A percentile compares a stretch with the other conserved stretches of the same genome.
Conservation (phyloP, 176 grass and related monocot genomes). For the Stipa capillata region DNA sequence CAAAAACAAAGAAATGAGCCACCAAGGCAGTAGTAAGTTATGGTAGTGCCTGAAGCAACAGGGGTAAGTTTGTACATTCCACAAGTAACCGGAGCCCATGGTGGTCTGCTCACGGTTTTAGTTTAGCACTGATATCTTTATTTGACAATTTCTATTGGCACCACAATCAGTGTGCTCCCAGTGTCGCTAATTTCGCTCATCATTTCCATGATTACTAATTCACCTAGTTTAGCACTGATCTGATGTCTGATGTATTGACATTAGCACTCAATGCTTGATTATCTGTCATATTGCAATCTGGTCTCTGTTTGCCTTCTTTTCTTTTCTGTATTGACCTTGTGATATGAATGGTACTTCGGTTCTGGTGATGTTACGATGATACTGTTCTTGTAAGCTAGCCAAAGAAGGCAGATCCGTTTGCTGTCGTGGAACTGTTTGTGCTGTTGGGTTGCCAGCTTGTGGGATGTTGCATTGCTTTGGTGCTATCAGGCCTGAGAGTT, state of each 20-base stretch:
- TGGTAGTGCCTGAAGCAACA: not conserved
- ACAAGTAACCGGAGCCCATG: not conserved
- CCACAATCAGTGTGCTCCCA: not conserved
- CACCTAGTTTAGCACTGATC: not conserved
- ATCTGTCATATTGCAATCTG: not conserved
- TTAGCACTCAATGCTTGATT: not conserved
- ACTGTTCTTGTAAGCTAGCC: not conserved
- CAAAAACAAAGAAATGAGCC: conserved; percentile 30
- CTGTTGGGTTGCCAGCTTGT: conserved; percentile 16
- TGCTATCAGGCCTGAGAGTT: not conserved
- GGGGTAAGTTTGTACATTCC: conserved; percentile 27
- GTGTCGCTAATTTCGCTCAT: not conserved
- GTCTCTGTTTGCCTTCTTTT: not conserved
- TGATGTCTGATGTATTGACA: conserved; percentile 3
- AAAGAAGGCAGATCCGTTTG: not conserved
- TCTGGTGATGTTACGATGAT: not conserved
- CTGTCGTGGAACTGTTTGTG: conserved; percentile 22
- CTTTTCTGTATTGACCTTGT: not conserved
- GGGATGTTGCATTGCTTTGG: not conserved
- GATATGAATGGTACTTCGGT: not conserved
- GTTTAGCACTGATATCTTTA: not conserved
- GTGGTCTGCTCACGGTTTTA: not conserved
- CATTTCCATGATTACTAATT: not conserved
- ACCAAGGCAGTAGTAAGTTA: not conserved
- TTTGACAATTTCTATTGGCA: not conserved